Evolutionary conservation across 768 basidiomycete genomes (phyloP).

Genomic region (Boletales sp.): DNA sequence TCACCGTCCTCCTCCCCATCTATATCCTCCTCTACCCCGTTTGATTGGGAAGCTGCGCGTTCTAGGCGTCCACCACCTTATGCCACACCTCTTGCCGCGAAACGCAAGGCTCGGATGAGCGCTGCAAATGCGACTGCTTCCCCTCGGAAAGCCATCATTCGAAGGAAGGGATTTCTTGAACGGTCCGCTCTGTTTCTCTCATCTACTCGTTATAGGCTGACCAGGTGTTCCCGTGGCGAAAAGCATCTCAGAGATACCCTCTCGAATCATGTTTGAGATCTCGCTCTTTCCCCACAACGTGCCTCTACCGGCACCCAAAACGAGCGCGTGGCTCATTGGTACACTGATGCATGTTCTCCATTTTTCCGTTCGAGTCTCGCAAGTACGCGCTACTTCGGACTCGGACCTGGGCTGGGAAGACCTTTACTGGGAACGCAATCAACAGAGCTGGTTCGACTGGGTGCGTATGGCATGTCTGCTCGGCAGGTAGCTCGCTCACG

Average conservation of each 20-base stretch:
- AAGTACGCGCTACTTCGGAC: conserved; percentile 53
- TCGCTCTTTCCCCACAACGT: conserved; percentile 79
- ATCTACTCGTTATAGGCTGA: conserved; percentile 10
- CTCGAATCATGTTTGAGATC: conserved; percentile 72
- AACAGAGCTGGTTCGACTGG: conserved; percentile 77
- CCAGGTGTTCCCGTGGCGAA: conserved; percentile 5
- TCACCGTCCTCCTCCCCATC: conserved; percentile 68
- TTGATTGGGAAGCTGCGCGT: conserved; percentile 87
- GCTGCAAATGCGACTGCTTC: conserved; percentile 27
- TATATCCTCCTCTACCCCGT: conserved; percentile 70
- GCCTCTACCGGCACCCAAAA: conserved; percentile 64
- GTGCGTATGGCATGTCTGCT: conserved; percentile 35
- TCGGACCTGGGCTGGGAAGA: conserved; percentile 78
- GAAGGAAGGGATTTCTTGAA: conserved; percentile 63
- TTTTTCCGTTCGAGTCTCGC: conserved; percentile 58
- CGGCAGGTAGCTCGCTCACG: conserved; percentile 4
- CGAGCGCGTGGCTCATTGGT: conserved; percentile 64
- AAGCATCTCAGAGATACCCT: conserved; percentile 66
- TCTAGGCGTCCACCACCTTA: conserved; percentile 69
- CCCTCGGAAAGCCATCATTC: conserved; percentile 49
- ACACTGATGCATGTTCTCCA: conserved; percentile 64
- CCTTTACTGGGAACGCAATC: conserved; percentile 64
- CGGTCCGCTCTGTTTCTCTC: conserved; percentile 37
- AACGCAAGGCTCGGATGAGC: conserved; percentile 42
- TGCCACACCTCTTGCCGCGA: conserved; percentile 51